These are phyloP conservation scores for Stenocarpella maydis DNA, from an alignment of 2,329 filamentous ascomycete genomes.

Conservation along the genomic window DNA sequence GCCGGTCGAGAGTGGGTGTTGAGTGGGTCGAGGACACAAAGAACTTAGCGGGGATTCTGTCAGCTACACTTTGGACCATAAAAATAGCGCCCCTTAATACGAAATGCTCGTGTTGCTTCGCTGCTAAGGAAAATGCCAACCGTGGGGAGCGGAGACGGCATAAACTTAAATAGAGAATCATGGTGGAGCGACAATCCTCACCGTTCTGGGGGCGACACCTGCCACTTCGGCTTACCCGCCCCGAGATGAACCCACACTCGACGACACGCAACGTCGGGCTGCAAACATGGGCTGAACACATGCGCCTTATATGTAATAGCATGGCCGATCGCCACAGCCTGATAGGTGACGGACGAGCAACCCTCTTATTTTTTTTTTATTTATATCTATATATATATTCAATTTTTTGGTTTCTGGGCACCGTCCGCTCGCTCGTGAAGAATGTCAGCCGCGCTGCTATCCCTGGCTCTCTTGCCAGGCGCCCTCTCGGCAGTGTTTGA, in stretches of 20 bases:
- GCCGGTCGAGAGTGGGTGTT: neutral
- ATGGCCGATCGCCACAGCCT: neutral
- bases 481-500: constrained; percentile 26
- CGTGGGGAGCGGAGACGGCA: constrained; percentile 2
- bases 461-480: constrained; percentile 20
- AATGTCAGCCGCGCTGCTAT: constrained; percentile 27
- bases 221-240: constrained; percentile 9
- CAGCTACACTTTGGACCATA: neutral
- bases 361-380: constrained; percentile 7
- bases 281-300: neutral
- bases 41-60: neutral
- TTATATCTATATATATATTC: no score
- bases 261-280: neutral
- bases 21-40: neutral
- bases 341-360: neutral
- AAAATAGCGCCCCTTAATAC: constrained; percentile 7
- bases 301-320: neutral
- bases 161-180: constrained; percentile 17
- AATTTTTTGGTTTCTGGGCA: neutral
- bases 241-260: constrained; percentile 11
- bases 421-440: constrained; percentile 14
- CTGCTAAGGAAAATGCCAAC: constrained; percentile 2
- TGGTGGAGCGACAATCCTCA: constrained; percentile 10
- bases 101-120: neutral
- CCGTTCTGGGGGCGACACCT: constrained; percentile 7